phyloP scores from a whole-genome alignment of 179 eudicot genomes.

The Sideroxylon spinosum region DNA sequence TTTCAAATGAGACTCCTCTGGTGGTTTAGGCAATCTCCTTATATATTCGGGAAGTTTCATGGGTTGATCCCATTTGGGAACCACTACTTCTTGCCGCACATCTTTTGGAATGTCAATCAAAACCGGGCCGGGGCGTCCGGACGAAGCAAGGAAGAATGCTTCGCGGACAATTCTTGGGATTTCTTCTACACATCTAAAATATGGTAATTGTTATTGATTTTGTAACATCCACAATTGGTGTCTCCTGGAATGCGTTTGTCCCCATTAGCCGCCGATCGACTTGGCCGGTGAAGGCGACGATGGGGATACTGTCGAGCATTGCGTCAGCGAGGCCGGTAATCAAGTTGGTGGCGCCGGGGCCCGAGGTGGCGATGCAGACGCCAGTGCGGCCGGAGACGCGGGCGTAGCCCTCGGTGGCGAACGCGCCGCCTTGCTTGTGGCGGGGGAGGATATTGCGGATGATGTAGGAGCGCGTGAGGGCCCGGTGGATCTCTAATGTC shows the following conservation, averaged over 20 bases:
- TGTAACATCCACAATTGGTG: conserved; percentile 92
- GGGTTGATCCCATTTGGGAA: conserved; percentile 70
- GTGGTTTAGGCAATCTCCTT: conserved; percentile 58
- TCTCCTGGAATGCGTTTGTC: conserved; percentile 85
- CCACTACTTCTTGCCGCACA: conserved; percentile 69
- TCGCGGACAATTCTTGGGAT: conserved; percentile 78
- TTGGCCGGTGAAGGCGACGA: conserved; percentile 86
- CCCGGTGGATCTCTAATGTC: conserved; percentile 84
- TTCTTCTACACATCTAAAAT: conserved; percentile 76
- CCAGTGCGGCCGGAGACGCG: conserved; percentile 74
- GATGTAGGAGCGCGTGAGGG: conserved; percentile 58
- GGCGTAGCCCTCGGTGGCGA: conserved; percentile 88
- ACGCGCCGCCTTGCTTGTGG: conserved; percentile 79
- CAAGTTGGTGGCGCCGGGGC: conserved; percentile 89
- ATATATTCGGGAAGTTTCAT: conserved; percentile 58
- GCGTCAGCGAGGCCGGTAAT: conserved; percentile 83
- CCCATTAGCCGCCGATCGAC: conserved; percentile 85
- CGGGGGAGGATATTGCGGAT: conserved; percentile 76
- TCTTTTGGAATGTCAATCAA: conserved; percentile 88
- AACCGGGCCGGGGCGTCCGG: conserved; percentile 88
- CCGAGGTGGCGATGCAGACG: conserved; percentile 92
- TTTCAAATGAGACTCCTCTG: conserved; percentile 36
- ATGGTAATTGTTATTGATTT: conserved; percentile 79
- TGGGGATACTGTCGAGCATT: conserved; percentile 62
- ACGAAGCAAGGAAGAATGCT: conserved; percentile 62